These are phyloP conservation scores for Endocalyx cinctus DNA, from an alignment of 2,329 filamentous ascomycete genomes.

Conservation along the genomic window DNA sequence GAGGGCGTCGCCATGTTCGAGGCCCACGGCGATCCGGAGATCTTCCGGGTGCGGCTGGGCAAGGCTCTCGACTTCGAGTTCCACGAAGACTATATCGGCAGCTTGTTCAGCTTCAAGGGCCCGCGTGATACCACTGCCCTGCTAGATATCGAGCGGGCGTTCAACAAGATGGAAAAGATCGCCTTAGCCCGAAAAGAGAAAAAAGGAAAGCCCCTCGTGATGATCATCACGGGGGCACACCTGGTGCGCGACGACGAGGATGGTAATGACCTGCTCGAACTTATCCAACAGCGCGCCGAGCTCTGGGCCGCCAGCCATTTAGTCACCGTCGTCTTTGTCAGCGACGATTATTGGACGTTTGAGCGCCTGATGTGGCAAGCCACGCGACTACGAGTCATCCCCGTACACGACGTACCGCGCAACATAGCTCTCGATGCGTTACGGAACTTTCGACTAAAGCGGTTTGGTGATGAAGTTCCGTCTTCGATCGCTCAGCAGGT, in stretches of 20 bases:
- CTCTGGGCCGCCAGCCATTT: constrained; percentile 70
- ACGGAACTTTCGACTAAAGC: constrained; percentile 43
- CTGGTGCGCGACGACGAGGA: constrained; percentile 84
- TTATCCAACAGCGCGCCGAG: constrained; percentile 90
- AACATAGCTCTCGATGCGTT: constrained; percentile 43
- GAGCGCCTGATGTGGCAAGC: constrained; percentile 51
- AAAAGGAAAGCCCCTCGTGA: constrained; percentile 64
- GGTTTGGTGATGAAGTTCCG: constrained; percentile 37
- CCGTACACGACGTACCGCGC: constrained; percentile 47
- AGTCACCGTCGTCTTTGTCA: constrained; percentile 54
- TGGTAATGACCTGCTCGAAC: constrained; percentile 88
- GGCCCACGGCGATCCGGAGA: constrained; percentile 88
- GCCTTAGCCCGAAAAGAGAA: constrained; percentile 64
- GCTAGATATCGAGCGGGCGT: constrained; percentile 87
- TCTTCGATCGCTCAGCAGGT: constrained; percentile 41
- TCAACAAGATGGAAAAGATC: constrained; percentile 97
- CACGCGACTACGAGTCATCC: constrained; percentile 50
- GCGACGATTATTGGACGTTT: constrained; percentile 56
- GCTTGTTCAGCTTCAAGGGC: constrained; percentile 87
- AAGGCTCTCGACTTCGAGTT: constrained; percentile 94
- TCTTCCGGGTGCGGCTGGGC: constrained; percentile 85
- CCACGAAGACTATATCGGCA: constrained; percentile 94
- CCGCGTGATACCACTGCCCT: constrained; percentile 87
- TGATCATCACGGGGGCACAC: constrained; percentile 92
- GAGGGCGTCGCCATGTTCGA: constrained; percentile 92